These are phyloP conservation scores for Diaporthe sp. DNA, from an alignment of 2,329 filamentous ascomycete genomes.

Conservation along the genomic window DNA sequence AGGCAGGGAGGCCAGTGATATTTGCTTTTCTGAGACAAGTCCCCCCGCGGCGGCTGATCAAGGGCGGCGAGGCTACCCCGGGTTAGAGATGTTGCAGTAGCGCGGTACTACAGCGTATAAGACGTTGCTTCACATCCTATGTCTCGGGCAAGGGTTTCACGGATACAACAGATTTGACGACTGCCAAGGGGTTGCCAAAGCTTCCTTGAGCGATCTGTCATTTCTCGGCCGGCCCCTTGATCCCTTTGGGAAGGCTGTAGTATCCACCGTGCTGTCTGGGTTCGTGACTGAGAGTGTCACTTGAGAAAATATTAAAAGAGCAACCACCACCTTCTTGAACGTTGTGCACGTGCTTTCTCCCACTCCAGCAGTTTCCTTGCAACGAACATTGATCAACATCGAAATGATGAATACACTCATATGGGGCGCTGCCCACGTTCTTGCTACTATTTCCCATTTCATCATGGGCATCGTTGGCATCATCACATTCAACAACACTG, in stretches of 20 bases:
- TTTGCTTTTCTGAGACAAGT: not conserved
- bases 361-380: not conserved
- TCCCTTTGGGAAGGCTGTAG: not conserved
- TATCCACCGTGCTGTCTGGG: not conserved
- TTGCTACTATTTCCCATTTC: not conserved
- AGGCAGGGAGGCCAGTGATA: not conserved
- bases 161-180: not conserved
- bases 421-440: not conserved
- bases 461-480: not conserved
- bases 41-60: not conserved
- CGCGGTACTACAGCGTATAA: not conserved
- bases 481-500: not conserved
- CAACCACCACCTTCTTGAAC: not conserved
- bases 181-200: not conserved
- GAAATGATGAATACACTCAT: not conserved
- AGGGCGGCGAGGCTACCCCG: not conserved
- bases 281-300: not conserved
- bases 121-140: not conserved
- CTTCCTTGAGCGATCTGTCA: not conserved
- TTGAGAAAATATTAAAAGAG: not conserved
- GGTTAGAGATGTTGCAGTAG: not conserved
- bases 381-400: not conserved
- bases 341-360: not conserved
- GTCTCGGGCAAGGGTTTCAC: not conserved
- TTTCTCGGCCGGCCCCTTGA: not conserved